phyloP scores from a whole-genome alignment of 2,329 filamentous ascomycete genomes.

The Alternaria sp. region DNA sequence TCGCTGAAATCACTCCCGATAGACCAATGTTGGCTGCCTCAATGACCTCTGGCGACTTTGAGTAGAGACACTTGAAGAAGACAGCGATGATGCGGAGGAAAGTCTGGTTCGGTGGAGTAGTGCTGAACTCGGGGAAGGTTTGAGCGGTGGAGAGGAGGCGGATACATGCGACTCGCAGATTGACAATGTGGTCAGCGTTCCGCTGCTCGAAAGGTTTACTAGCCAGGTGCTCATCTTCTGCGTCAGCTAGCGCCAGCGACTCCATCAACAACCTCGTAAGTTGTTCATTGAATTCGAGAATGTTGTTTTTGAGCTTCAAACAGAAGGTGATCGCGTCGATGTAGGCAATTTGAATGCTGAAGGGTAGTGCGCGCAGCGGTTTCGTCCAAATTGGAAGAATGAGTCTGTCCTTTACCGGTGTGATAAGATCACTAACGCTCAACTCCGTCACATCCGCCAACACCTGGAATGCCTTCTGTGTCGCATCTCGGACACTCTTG shows the following conservation, averaged over 20 bases:
- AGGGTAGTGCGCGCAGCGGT: constrained; percentile 89
- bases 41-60: constrained; percentile 89
- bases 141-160: constrained; percentile 93
- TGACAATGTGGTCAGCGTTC: constrained; percentile 94
- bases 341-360: constrained; percentile 95
- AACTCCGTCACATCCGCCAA: constrained; percentile 80
- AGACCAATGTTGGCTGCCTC: constrained; percentile 92
- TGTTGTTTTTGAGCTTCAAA: constrained; percentile 85
- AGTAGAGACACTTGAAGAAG: constrained; percentile 98
- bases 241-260: constrained; percentile 91
- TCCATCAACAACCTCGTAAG: constrained; percentile 92
- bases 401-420: constrained; percentile 88
- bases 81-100: constrained; percentile 80
- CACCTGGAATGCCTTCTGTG: constrained; percentile 80
- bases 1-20: constrained; percentile 85
- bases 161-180: constrained; percentile 90
- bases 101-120: constrained; percentile 72
- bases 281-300: constrained; percentile 91
- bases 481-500: constrained; percentile 88
- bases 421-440: constrained; percentile 86
- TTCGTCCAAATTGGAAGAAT: constrained; percentile 96
- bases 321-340: constrained; percentile 98
- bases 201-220: constrained; percentile 88
- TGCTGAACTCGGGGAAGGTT: constrained; percentile 89
- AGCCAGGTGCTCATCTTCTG: constrained; percentile 89